Conservation (phyloP, 2,329 filamentous ascomycete genomes). For the Myriangium duriaei region DNA sequence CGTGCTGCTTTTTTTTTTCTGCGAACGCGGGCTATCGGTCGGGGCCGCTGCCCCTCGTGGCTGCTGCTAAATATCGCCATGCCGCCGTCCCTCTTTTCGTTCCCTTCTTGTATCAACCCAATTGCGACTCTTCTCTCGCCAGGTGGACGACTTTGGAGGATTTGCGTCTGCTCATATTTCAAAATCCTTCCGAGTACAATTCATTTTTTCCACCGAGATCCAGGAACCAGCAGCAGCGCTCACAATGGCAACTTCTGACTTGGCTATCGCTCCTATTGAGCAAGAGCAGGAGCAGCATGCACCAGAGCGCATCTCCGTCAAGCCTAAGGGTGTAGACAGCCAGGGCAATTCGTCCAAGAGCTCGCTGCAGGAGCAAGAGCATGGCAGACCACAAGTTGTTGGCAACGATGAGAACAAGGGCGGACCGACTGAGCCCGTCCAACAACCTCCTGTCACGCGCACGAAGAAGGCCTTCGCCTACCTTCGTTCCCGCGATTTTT, state of each 20-base stretch:
- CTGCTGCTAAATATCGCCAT: neutral
- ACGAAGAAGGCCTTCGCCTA: slow-evolving; percentile 48
- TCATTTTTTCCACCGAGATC: neutral
- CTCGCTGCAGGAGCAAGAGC: slow-evolving; percentile 14
- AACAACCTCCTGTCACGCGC: slow-evolving; percentile 27
- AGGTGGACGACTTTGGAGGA: slow-evolving; percentile 8
- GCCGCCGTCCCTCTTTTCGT: neutral
- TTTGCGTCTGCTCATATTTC: slow-evolving; percentile 5
- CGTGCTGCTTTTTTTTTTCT: too few species aligned
- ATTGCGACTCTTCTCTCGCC: neutral
- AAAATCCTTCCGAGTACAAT: slow-evolving; percentile 4
- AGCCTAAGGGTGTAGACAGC: slow-evolving; percentile 18
- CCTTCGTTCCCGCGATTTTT: slow-evolving; percentile 76
- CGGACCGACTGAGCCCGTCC: slow-evolving; percentile 16
- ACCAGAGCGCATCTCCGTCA: slow-evolving; percentile 20
- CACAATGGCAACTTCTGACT: slow-evolving; percentile 4
- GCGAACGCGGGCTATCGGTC: neutral
- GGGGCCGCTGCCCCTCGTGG: neutral
- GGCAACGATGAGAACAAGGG: slow-evolving; percentile 15
- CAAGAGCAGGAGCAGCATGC: slow-evolving; percentile 6
- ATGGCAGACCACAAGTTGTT: slow-evolving; percentile 27
- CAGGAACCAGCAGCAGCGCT: neutral
- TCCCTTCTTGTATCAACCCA: neutral
- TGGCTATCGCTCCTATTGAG: slow-evolving; percentile 11
- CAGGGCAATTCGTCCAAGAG: slow-evolving; percentile 9